Conservation (phyloP, 2,329 filamentous ascomycete genomes). For the Monilinia polystroma region DNA sequence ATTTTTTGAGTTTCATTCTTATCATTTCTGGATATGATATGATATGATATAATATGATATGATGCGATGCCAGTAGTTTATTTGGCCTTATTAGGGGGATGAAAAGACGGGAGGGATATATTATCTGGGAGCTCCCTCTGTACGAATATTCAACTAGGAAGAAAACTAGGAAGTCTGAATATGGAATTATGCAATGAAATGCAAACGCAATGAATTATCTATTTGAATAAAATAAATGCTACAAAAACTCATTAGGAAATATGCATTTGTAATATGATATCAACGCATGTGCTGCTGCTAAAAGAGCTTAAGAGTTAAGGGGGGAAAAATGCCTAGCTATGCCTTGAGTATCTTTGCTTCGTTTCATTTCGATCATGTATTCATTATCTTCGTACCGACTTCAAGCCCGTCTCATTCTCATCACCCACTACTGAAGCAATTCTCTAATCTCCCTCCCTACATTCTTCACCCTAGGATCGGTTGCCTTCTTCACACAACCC, state of each 20-base stretch:
- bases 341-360: background rate
- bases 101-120: background rate
- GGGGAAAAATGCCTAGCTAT: background rate
- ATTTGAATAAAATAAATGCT: too few species aligned
- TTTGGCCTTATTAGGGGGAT: background rate
- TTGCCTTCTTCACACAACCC: constrained; percentile 51
- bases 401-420: background rate
- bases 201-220: too few species aligned
- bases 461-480: constrained; percentile 59
- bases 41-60: background rate
- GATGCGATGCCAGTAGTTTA: too few species aligned
- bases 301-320: too few species aligned
- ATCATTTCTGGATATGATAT: background rate
- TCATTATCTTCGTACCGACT: constrained; percentile 7
- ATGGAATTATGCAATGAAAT: too few species aligned
- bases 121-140: background rate
- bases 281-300: background rate
- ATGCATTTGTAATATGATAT: background rate
- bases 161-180: too few species aligned
- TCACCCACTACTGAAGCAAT: constrained; percentile 27
- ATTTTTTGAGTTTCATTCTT: background rate
- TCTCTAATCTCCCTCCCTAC: constrained; percentile 56
- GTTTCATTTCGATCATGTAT: constrained; percentile 1
- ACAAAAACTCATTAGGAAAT: background rate
- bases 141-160: too few species aligned